These are phyloP conservation scores for Zea mays DNA, from an alignment of 176 grass and related monocot species.

Conservation along the genomic window DNA sequence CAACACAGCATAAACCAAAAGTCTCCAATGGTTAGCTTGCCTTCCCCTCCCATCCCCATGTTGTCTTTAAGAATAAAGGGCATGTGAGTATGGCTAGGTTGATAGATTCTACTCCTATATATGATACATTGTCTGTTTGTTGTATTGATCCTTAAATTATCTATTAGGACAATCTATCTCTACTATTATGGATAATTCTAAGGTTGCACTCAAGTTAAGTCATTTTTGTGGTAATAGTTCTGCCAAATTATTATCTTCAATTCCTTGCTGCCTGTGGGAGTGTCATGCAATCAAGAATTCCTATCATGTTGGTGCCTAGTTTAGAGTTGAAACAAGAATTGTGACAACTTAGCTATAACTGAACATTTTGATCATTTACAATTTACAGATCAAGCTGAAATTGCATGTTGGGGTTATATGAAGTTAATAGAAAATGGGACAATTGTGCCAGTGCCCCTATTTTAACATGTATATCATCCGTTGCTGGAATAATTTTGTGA, in stretches of 20 bases:
- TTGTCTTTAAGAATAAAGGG: neutral
- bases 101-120: constrained; percentile 13
- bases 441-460: too few relatives aligned
- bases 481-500: constrained; percentile 20
- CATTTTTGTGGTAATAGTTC: neutral
- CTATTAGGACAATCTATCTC: neutral
- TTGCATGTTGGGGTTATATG: constrained; percentile 4
- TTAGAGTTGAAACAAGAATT: neutral
- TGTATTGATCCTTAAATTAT: neutral
- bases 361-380: constrained; percentile 11
- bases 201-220: constrained; percentile 4
- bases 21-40: constrained; percentile 48
- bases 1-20: constrained; percentile 74
- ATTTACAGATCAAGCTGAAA: neutral
- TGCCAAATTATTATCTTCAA: constrained; percentile 16
- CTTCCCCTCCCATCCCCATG: neutral
- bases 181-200: neutral
- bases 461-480: neutral
- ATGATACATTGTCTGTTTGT: neutral
- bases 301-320: neutral
- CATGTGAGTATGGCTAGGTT: neutral
- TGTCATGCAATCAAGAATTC: constrained; percentile 2
- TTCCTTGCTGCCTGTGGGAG: neutral
- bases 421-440: constrained; percentile 3
- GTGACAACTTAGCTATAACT: constrained; percentile 13